These are phyloP conservation scores for Trichoderma endophyticum DNA, from an alignment of 2,329 filamentous ascomycete species.

Conservation along the genomic window DNA sequence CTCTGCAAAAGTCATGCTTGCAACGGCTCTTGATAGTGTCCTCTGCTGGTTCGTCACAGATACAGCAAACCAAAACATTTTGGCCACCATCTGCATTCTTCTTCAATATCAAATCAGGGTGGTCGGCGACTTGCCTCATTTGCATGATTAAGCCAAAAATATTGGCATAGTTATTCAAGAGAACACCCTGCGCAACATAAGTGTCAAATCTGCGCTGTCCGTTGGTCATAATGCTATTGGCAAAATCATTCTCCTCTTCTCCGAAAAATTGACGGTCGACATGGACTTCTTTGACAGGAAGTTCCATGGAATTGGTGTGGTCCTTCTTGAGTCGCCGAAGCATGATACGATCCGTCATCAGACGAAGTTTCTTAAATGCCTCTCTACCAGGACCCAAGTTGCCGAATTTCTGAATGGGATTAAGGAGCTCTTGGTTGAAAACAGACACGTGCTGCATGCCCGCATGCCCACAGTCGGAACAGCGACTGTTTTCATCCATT, in stretches of 20 bases:
- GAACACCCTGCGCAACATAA: conserved; percentile 88
- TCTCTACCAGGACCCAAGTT: conserved; percentile 60
- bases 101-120: conserved; percentile 89
- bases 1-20: conserved; percentile 68
- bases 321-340: conserved; percentile 91
- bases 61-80: conserved; percentile 86
- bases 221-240: conserved; percentile 91
- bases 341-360: conserved; percentile 94
- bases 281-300: conserved; percentile 90
- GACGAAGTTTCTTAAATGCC: conserved; percentile 77
- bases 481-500: conserved; percentile 68
- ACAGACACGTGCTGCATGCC: conserved; percentile 52
- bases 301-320: conserved; percentile 89
- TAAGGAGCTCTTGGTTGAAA: conserved; percentile 93
- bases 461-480: conserved; percentile 57
- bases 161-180: conserved; percentile 97
- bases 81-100: conserved; percentile 83
- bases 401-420: conserved; percentile 68
- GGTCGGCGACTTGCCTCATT: conserved; percentile 96
- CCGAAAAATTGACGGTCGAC: conserved; percentile 96
- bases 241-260: conserved; percentile 93
- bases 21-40: conserved; percentile 90
- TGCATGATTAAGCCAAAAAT: conserved; percentile 99
- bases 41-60: conserved; percentile 94
- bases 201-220: conserved; percentile 88